phyloP scores from a whole-genome alignment of 164 flowering plant species.

The Malania oleifera region DNA sequence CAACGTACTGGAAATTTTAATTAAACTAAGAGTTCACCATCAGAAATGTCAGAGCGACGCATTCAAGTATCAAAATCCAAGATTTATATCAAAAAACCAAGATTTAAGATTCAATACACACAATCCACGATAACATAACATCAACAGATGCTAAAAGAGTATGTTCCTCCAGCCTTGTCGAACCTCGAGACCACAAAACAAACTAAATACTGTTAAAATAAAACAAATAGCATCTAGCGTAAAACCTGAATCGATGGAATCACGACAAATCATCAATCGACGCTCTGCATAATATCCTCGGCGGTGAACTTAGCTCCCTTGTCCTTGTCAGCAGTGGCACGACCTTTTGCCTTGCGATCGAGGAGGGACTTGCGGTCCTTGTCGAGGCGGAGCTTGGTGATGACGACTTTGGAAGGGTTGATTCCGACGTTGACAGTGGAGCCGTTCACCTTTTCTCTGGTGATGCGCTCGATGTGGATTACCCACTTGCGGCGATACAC shows the following conservation, averaged over 20 bases:
- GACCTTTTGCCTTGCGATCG: conserved; percentile 72
- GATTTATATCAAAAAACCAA: too few relatives aligned
- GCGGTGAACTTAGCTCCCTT: conserved; percentile 73
- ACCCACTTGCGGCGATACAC: conserved; percentile 82
- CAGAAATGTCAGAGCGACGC: too few relatives aligned
- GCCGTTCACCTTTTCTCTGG: conserved; percentile 81
- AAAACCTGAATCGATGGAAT: neutral
- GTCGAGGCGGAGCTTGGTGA: conserved; percentile 72
- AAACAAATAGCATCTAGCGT: too few relatives aligned
- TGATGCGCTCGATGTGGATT: conserved; percentile 75
- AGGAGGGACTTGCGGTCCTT: conserved; percentile 72
- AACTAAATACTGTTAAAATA: neutral
- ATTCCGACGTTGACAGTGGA: conserved; percentile 81
- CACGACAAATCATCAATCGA: conserved; percentile 24
- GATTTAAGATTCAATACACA: too few relatives aligned
- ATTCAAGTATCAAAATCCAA: too few relatives aligned
- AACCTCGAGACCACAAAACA: conserved; percentile 1
- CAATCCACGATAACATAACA: too few relatives aligned
- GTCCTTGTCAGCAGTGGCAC: conserved; percentile 69
- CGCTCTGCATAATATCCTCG: conserved; percentile 59
- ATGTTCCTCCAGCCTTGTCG: too few relatives aligned
- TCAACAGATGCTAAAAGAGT: too few relatives aligned
- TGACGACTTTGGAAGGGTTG: conserved; percentile 62
- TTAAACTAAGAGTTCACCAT: too few relatives aligned
- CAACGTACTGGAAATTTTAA: too few relatives aligned